Evolutionary conservation across 306 rosid genomes (phyloP).

Genomic region (Potentilla sterilis): DNA sequence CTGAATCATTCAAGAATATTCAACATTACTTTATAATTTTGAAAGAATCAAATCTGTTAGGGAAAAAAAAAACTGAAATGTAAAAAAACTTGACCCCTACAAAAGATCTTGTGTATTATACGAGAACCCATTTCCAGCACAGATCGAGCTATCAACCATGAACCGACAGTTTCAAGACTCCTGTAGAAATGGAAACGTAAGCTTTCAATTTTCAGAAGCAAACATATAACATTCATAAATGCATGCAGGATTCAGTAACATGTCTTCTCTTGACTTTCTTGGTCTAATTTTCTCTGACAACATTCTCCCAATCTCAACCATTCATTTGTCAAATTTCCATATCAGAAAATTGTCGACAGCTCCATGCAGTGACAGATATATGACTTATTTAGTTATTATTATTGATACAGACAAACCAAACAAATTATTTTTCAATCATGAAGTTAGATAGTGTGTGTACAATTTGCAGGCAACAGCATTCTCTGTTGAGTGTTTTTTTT

Average conservation of each 20-base stretch:
- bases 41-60: not conserved
- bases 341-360: constrained; percentile 14
- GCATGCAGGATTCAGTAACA: constrained; percentile 34
- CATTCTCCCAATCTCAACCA: constrained; percentile 54
- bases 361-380: not conserved
- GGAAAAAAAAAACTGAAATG: not conserved
- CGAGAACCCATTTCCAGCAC: constrained; percentile 15
- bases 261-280: constrained; percentile 29
- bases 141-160: not conserved
- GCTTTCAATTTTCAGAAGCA: constrained; percentile 30
- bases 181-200: constrained; percentile 38
- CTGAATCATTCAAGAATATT: not conserved
- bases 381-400: not conserved
- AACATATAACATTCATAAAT: constrained; percentile 49
- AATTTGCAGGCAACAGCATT: not conserved
- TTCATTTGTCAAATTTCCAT: constrained; percentile 22
- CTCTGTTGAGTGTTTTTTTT: not conserved
- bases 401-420: not conserved
- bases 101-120: not conserved
- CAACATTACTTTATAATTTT: not conserved
- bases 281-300: constrained; percentile 27
- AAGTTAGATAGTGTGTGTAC: not conserved
- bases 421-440: not conserved
- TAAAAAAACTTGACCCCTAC: not conserved
- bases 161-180: constrained; percentile 14